Base-by-base conservation (phyloP, 306 rosid species). In the Psophocarpus tetragonolobus region DNA sequence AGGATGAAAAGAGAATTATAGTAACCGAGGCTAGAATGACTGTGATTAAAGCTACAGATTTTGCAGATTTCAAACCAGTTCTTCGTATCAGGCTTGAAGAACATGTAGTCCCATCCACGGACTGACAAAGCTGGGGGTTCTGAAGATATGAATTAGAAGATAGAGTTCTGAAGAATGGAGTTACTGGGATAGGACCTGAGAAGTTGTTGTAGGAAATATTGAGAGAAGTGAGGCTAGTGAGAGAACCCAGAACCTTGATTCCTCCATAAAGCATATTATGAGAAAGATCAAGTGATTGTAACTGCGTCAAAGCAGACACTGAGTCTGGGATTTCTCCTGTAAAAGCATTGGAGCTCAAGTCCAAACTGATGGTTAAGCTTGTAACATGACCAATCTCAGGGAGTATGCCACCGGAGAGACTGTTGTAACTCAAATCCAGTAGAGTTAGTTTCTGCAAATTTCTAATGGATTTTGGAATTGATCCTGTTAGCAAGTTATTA, bases 361-460 rank as follows among this genome's bases (percentile, higher is more conserved):
- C 97, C 85, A 96, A 84, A 88, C 94, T 86, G 71, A 96, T 92
- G 23, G 92, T 87, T 87, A 96, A 87, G 91, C 99, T 96, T 83
- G 91, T 92, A 48, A 92, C 80, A 61, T 81, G 77, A 68, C 98
- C 96, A 68, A 96, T 85, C 79, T 92, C 97, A 12, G 86, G 41
- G 20, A 96, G 98, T 58, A 96, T 88, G 14, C 66, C 50, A 56
- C 98, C 97, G 60, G 96, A 91, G 79, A 96, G 88, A 80, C 73
- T 86, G 80, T 96, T 96, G 87, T 56, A 83, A 90, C 98, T 86
- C 96, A 92, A 90, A 86, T 96, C 99, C 42, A 92, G 84, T 0
- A 92, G 90, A 57, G 98, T 91, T 51, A 96, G 83, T 84, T 91
- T 92, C 88, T 87, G 94, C 85, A 92, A 83, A 68, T 87, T 82